Percentiles rank a stretch among this genome's conserved stretches.
These are phyloP conservation scores for Aspergillus sp. DNA, from an alignment of 2,329 filamentous ascomycete genomes.

Conservation along the genomic window DNA sequence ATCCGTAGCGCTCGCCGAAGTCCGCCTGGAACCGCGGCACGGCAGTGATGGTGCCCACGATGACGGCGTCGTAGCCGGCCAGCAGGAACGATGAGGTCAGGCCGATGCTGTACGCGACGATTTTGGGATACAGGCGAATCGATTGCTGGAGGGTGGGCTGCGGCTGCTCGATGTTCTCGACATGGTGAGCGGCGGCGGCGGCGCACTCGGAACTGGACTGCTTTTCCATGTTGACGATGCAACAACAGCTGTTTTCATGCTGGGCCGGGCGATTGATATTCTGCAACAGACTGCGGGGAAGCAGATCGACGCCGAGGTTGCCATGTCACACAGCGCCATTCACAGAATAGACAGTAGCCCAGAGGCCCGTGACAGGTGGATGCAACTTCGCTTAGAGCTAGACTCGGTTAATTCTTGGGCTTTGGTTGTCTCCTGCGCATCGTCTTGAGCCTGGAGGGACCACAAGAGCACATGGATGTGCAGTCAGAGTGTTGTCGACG, in stretches of 20 bases:
- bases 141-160: not conserved
- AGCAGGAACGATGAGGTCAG: slow-evolving; percentile 19
- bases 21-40: slow-evolving; percentile 17
- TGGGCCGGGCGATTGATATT: not conserved
- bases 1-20: slow-evolving; percentile 24
- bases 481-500: too few species aligned
- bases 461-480: too few species aligned
- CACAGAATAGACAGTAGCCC: too few species aligned
- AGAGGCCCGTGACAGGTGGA: too few species aligned
- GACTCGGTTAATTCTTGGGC: too few species aligned
- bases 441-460: too few species aligned
- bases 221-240: not conserved
- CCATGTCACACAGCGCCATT: too few species aligned
- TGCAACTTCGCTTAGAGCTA: too few species aligned
- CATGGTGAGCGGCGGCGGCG: not conserved
- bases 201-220: not conserved
- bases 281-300: not conserved
- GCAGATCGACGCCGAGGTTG: not conserved
- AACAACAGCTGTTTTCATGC: not conserved
- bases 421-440: too few species aligned
- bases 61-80: slow-evolving; percentile 23
- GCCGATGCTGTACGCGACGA: slow-evolving; percentile 11
- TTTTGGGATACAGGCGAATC: slow-evolving; percentile 5
- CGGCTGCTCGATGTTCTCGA: not conserved
- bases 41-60: slow-evolving; percentile 20